Evolutionary conservation across 2,329 filamentous ascomycete genomes (phyloP).

Genomic region (Microthyrium microscopicum): DNA sequence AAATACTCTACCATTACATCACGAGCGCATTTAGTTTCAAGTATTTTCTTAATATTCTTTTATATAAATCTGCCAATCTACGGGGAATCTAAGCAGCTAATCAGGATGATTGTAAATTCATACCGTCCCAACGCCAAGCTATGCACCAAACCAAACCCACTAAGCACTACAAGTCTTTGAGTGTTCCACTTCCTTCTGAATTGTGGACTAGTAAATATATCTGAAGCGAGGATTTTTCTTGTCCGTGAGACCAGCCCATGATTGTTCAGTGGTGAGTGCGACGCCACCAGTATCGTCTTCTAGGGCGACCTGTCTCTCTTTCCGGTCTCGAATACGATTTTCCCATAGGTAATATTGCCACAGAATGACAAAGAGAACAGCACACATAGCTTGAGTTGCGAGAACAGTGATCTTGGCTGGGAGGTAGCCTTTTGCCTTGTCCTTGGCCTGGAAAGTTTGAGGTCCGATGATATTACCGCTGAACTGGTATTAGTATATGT

Average conservation of each 20-base stretch:
- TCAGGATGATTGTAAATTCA: too few species aligned
- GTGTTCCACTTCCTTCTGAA: too few species aligned
- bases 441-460: slow-evolving; percentile 4
- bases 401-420: slow-evolving; percentile 4
- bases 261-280: not conserved
- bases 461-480: slow-evolving; percentile 3
- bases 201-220: slow-evolving; percentile 2
- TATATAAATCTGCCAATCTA: too few species aligned
- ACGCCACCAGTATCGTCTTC: not conserved
- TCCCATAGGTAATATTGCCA: slow-evolving; percentile 1
- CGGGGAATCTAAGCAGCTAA: too few species aligned
- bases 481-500: too few species aligned
- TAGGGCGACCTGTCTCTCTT: not conserved
- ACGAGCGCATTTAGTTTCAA: too few species aligned
- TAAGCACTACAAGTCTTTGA: too few species aligned
- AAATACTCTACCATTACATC: too few species aligned
- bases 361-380: not conserved
- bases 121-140: too few species aligned
- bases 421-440: not conserved
- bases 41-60: too few species aligned
- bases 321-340: slow-evolving; percentile 1
- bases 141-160: too few species aligned
- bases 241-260: slow-evolving; percentile 2
- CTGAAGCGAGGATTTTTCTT: slow-evolving; percentile 3
- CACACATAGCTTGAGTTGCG: not conserved